Evolutionary conservation across 306 rosid genomes (phyloP), one percentile per base, ranked within the genome.

Genomic region (Inga laurina): DNA sequence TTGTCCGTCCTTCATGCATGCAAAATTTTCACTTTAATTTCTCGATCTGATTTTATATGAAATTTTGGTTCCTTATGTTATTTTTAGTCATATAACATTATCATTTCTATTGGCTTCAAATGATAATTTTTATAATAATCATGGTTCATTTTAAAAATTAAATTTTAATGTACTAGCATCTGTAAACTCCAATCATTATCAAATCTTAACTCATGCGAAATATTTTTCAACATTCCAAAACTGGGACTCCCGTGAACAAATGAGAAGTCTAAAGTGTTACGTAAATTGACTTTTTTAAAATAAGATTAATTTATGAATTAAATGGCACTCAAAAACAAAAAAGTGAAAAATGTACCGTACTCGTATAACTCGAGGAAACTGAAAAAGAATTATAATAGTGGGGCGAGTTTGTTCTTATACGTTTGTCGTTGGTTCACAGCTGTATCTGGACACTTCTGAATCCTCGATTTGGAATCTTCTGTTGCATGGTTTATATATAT

Each of bases 371-470:
- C 1, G 11, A 46, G 16, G 11, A 46, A 46, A 13, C 1, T 8
- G 32, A 24, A 61, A 61, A 10, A 3, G 34, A 22, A 61, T 11
- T 7, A 10, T 10, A 22, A 12, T 27, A 27, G 65, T 24, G 12
- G 35, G 67, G 44, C 12, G 12, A 19, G 27, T 16, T 76, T 83
- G 78, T 75, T 69, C 75, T 59, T 13, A 79, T 62, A 78, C 1
- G 9, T 81, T 0, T 22, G 0, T 30, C 79, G 90, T 90, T 88
- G 90, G 87, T 69, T 88, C 87, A 88, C 95, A 93, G 93, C 97
- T 91, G 91, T 89, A 80, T 64, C 51, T 80, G 92, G 87, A 86
- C 91, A 56, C 88, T 67, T 76, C 69, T 76, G 79, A 76, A 79
- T 84, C 75, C 79, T 81, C 70, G 32, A 13, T 59, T 44, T 49